Percentiles rank a stretch among this genome's conserved stretches.
These are phyloP conservation scores for Coniochaeta sp. DNA, from an alignment of 2,329 filamentous ascomycete species.

Conservation along the genomic window DNA sequence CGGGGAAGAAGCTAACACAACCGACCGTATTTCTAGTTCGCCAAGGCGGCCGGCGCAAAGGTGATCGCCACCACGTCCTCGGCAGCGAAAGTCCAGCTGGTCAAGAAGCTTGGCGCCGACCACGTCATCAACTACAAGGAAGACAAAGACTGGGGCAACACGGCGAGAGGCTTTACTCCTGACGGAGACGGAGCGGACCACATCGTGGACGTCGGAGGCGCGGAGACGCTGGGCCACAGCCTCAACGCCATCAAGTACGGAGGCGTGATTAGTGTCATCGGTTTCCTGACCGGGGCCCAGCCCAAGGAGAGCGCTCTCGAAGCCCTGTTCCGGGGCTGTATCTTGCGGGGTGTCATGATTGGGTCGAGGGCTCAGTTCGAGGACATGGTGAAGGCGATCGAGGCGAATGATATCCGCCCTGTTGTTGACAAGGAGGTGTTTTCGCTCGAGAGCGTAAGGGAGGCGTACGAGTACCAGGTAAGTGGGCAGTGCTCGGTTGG, in stretches of 20 bases:
- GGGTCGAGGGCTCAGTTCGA: neutral
- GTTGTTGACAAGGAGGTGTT: neutral
- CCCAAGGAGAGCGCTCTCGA: neutral
- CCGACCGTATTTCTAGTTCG: neutral
- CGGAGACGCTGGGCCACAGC: neutral
- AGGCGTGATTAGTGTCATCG: neutral
- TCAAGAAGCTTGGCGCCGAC: neutral
- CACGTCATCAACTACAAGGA: slow-evolving; percentile 2
- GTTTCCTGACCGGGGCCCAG: neutral
- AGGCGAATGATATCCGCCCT: neutral
- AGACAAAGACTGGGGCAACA: neutral
- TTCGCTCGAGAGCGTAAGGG: neutral
- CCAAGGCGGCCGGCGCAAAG: neutral
- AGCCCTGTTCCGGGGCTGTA: neutral
- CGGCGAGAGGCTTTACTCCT: neutral
- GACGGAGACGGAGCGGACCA: neutral
- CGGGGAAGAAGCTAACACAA: too few relatives aligned
- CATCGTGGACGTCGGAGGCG: neutral
- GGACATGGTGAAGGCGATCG: neutral
- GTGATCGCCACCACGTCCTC: neutral
- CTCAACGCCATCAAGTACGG: neutral
- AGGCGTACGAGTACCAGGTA: neutral
- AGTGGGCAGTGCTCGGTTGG: neutral
- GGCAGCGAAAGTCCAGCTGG: neutral
- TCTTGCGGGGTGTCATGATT: neutral